These are phyloP conservation scores for Podospora bellae-mahoneyi DNA, from an alignment of 495 filamentous ascomycete species.

Conservation along the genomic window DNA sequence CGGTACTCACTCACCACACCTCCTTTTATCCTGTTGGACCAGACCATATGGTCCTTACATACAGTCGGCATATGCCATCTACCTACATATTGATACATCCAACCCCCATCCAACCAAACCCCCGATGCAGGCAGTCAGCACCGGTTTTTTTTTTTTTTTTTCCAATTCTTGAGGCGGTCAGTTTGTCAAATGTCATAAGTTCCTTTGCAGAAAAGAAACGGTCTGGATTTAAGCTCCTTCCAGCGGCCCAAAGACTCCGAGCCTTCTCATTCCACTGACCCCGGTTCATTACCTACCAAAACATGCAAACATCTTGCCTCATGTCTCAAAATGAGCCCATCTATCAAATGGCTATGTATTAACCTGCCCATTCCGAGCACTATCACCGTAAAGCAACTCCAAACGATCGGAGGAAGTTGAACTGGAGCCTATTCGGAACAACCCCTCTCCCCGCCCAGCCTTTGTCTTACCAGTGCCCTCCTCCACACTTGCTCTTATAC, in stretches of 20 bases:
- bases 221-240: background rate
- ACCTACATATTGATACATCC: background rate
- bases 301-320: background rate
- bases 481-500: too few relatives aligned
- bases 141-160: background rate
- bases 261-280: background rate
- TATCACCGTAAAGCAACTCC: too few relatives aligned
- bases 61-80: background rate
- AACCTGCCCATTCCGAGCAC: too few relatives aligned
- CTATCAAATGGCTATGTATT: background rate
- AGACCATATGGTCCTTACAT: background rate
- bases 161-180: background rate
- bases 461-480: too few relatives aligned
- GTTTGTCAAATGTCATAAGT: background rate
- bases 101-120: background rate
- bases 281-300: too few relatives aligned
- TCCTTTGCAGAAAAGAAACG: too few relatives aligned
- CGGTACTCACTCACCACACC: too few relatives aligned
- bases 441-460: too few relatives aligned
- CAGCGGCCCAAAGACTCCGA: background rate
- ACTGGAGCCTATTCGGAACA: too few relatives aligned
- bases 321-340: background rate
- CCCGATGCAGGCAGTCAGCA: background rate
- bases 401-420: too few relatives aligned
- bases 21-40: constrained; percentile 1